These are phyloP conservation scores for Coniferiporia sulphurascens DNA, from an alignment of 1,284 basidiomycete species.

Conservation along the genomic window DNA sequence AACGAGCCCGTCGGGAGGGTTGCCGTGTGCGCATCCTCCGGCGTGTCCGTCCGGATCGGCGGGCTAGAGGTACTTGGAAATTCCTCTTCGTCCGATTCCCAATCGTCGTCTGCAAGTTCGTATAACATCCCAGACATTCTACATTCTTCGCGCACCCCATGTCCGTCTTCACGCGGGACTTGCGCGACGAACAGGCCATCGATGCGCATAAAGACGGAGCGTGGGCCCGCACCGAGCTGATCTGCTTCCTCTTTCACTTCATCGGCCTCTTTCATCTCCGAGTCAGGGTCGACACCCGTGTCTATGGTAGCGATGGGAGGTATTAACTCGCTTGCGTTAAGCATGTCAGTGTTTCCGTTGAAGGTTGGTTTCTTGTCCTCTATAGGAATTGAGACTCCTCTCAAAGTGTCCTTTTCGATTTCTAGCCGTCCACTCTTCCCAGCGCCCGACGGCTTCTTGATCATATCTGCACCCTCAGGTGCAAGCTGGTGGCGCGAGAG, in stretches of 20 bases:
- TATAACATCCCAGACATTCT: slow-evolving; percentile 64
- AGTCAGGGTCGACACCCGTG: too few relatives aligned
- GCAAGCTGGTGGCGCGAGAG: slow-evolving; percentile 59
- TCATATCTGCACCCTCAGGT: slow-evolving; percentile 51
- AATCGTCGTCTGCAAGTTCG: slow-evolving; percentile 68
- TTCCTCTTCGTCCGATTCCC: slow-evolving; percentile 34
- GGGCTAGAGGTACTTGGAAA: not conserved
- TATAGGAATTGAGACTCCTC: too few relatives aligned
- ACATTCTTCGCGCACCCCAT: slow-evolving; percentile 46
- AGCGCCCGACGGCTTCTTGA: slow-evolving; percentile 56
- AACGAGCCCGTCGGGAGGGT: not conserved
- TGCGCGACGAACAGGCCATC: slow-evolving; percentile 59
- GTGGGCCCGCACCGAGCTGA: slow-evolving; percentile 48
- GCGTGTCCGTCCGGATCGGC: not conserved
- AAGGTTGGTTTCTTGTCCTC: slow-evolving; percentile 32
- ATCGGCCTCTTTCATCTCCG: not conserved
- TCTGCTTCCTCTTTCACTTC: slow-evolving; percentile 23
- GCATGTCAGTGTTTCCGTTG: slow-evolving; percentile 29
- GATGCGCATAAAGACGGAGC: slow-evolving; percentile 64
- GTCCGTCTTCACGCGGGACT: slow-evolving; percentile 35
- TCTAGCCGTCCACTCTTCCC: not conserved
- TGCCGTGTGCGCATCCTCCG: not conserved
- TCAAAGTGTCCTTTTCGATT: not conserved
- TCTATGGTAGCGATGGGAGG: not conserved
- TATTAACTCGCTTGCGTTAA: slow-evolving; percentile 6